phyloP scores from a whole-genome alignment of 2,329 filamentous ascomycete species.

The Seiridium unicorne region DNA sequence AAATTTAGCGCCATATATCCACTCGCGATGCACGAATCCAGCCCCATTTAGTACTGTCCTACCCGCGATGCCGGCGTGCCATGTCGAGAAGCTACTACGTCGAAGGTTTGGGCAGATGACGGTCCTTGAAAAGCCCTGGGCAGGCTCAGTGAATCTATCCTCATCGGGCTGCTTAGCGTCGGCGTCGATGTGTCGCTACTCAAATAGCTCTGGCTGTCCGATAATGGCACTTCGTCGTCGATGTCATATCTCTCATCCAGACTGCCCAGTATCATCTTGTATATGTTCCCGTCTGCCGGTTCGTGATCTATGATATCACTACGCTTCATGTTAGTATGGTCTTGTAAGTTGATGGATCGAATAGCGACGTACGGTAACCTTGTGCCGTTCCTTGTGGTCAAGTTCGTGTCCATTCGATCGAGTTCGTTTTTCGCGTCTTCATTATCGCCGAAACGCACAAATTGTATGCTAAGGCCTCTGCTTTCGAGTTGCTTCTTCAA shows the following conservation, averaged over 20 bases:
- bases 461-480: neutral
- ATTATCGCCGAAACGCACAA: neutral
- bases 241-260: neutral
- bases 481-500: neutral
- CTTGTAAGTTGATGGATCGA: neutral
- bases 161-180: neutral
- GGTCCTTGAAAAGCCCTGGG: too few species aligned
- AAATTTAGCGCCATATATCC: too few species aligned
- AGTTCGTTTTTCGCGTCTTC: neutral
- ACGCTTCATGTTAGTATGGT: neutral
- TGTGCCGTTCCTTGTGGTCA: neutral
- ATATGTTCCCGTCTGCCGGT: neutral
- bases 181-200: neutral
- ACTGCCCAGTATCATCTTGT: neutral
- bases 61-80: too few species aligned
- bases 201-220: neutral
- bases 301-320: neutral
- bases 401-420: neutral
- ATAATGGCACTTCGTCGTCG: neutral
- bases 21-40: too few species aligned
- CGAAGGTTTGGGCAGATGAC: neutral
- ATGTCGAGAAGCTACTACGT: neutral
- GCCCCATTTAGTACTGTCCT: too few species aligned
- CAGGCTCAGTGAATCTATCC: neutral
- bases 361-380: neutral